Evolutionary conservation across 2,329 filamentous ascomycete species (phyloP), one percentile per base, ranked within the genome.

Genomic region (Stylonectria norvegica): DNA sequence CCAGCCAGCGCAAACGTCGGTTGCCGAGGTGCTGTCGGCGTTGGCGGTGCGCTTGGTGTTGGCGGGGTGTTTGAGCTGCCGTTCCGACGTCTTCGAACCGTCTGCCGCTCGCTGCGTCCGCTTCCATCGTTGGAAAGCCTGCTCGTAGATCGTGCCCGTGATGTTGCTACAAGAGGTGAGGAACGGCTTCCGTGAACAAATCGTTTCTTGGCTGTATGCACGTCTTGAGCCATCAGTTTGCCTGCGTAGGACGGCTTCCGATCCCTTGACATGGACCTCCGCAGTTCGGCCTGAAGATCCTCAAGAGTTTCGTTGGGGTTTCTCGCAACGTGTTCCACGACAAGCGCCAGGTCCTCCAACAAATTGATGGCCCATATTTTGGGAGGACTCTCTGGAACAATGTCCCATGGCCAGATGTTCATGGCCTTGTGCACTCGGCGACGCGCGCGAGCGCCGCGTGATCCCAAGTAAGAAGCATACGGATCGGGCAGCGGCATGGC

Each of bases 351-450:
- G 11, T 58, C 55, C 44, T 58, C 55, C n/a, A 58, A 43, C 17
- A 58, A 32, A 44, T 58, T 56, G 23, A 58, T 57, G 20, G 55
- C 55, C 55, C 55, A 57, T 47, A 57, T 55, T 45, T 57, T 57
- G 1, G 55, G 55, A n/a, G 55, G 55, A 20, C 54, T 48, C 40
- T 57, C 55, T 15, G 55, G 55, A 28, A 57, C 55, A 18, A 57
- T 57, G 19, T 57, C 54, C 55, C 55, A 57, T 25, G 55, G 55
- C 55, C 55, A 57, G 22, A 57, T 54, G 30, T 52, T 51, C 49
- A 57, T 52, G 19, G 52, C 54, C 29, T 50, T 49, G 36, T 53
- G 56, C 27, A 57, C 57, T 27, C 55, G 42, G 27, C 54, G 45
- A 25, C 54, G 54, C 11, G 55, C 55, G 12, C 55, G 50, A n/a